Evolutionary conservation across 2,329 filamentous ascomycete species (phyloP).

Genomic region (Blastomyces emzantsi): DNA sequence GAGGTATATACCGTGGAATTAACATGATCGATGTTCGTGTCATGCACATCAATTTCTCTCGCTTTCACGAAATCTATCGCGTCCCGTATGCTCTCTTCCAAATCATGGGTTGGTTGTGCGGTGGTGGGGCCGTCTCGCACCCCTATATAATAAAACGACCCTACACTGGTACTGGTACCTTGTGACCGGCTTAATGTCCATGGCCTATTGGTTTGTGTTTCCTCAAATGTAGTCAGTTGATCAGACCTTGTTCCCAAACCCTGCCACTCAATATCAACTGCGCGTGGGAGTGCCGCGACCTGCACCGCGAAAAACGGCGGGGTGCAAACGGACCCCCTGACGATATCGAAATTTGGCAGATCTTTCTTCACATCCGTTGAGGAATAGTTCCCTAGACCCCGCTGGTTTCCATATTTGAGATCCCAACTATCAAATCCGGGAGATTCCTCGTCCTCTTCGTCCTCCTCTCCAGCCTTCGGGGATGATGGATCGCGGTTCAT

Average conservation of each 20-base stretch:
- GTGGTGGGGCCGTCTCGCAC: conserved; percentile 19
- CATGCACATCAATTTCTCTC: conserved; percentile 2
- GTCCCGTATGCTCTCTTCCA: conserved; percentile 21
- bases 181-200: conserved; percentile 21
- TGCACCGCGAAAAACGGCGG: conserved; percentile 68
- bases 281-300: conserved; percentile 66
- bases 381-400: conserved; percentile 26
- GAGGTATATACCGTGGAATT: conserved; percentile 33
- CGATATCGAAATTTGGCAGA: conserved; percentile 24
- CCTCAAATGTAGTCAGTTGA: conserved; percentile 19
- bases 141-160: conserved; percentile 25
- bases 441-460: conserved; percentile 29
- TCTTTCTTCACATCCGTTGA: conserved; percentile 17
- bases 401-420: conserved; percentile 48
- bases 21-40: conserved; percentile 9
- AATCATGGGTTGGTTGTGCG: conserved; percentile 11
- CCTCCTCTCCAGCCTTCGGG: neutral
- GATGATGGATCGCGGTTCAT: conserved; percentile 23
- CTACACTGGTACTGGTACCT: conserved; percentile 11
- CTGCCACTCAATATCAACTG: conserved; percentile 75
- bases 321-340: conserved; percentile 24
- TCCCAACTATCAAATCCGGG: conserved; percentile 46
- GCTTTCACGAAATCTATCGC: conserved; percentile 19
- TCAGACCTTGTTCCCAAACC: conserved; percentile 50
- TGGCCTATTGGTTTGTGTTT: conserved; percentile 17